phyloP scores from a whole-genome alignment of 2,329 filamentous ascomycete species.

The Aureobasidium sp. region DNA sequence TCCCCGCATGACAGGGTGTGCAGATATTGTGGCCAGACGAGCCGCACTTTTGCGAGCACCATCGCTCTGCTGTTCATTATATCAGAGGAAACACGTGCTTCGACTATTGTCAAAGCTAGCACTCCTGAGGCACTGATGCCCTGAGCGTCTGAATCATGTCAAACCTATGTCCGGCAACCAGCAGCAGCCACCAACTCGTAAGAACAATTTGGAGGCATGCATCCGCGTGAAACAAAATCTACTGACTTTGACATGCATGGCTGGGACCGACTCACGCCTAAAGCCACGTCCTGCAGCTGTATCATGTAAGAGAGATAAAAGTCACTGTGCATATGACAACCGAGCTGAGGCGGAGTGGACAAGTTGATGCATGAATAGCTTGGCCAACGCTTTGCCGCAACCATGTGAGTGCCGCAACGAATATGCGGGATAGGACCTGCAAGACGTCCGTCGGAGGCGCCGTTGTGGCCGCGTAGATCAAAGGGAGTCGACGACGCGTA shows the following conservation, averaged over 20 bases:
- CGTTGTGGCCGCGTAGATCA: neutral
- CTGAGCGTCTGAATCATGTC: neutral
- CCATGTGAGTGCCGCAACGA: neutral
- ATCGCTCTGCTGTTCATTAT: no score
- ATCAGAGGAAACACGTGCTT: no score
- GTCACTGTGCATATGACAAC: neutral
- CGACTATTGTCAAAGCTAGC: no score
- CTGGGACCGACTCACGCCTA: neutral
- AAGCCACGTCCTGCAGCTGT: neutral
- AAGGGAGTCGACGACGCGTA: neutral
- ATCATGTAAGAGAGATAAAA: neutral
- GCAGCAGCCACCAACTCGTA: neutral
- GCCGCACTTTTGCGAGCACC: neutral
- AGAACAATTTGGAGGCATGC: neutral
- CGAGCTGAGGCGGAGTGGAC: neutral
- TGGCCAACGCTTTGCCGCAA: neutral
- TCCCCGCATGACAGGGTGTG: neutral
- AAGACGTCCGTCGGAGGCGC: neutral
- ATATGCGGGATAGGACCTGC: neutral
- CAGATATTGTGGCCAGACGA: neutral
- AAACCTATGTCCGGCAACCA: neutral
- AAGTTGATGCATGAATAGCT: neutral
- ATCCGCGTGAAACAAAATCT: neutral
- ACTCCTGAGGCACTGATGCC: neutral
- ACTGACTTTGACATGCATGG: neutral